Percentiles rank a stretch among this genome's conserved stretches.
Evolutionary conservation across 2,329 filamentous ascomycete species (phyloP).

Genomic region (Colletotrichum costaricense): DNA sequence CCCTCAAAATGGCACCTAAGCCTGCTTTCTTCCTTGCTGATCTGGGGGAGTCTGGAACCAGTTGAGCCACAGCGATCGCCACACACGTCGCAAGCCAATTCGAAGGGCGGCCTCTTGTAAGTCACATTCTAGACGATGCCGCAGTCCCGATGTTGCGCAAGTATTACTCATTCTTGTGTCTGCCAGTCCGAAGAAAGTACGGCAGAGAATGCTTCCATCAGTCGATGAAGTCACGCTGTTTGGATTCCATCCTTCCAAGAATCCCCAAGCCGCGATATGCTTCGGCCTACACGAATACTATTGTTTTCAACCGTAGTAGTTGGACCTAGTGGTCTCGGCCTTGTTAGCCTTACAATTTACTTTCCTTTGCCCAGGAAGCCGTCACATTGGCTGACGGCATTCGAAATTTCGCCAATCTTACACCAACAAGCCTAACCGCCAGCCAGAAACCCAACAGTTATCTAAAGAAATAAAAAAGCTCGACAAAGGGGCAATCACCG

Average conservation of each 20-base stretch:
- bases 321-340: neutral
- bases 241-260: neutral
- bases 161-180: neutral
- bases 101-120: neutral
- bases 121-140: constrained; percentile 4
- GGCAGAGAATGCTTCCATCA: neutral
- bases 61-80: constrained; percentile 32
- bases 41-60: constrained; percentile 15
- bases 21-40: neutral
- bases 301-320: neutral
- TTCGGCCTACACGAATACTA: neutral
- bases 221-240: neutral
- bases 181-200: neutral
- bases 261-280: neutral
- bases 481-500: neutral
- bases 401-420: neutral
- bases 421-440: neutral
- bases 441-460: neutral
- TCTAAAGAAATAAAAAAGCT: neutral
- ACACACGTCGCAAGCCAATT: constrained; percentile 17
- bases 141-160: constrained; percentile 2
- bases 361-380: constrained; percentile 1
- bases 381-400: constrained; percentile 25
- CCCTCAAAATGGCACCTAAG: neutral
- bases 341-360: neutral